A percentile compares a stretch with the other conserved stretches of the same genome.
These are phyloP conservation scores for Tulasnella calospora DNA, from an alignment of 768 basidiomycete species.

Conservation along the genomic window DNA sequence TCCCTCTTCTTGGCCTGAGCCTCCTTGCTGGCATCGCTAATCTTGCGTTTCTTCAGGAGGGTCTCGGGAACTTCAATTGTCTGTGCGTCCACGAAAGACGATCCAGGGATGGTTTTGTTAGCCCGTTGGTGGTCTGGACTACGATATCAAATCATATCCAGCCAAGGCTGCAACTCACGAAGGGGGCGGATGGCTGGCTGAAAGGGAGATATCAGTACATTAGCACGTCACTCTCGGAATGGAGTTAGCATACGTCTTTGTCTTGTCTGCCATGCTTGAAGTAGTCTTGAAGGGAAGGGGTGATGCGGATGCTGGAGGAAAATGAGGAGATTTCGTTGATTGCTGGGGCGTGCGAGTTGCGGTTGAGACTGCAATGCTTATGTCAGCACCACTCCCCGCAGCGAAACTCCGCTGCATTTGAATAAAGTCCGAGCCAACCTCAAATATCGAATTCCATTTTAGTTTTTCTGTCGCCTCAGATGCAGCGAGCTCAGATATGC, in stretches of 20 bases:
- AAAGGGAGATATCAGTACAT: background rate
- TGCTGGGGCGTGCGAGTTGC: background rate
- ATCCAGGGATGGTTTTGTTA: background rate
- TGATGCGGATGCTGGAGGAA: background rate
- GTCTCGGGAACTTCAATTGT: conserved; percentile 98
- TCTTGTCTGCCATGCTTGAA: conserved; percentile 4
- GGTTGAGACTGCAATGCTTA: background rate
- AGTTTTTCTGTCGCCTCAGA: no score
- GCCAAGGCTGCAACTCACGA: conserved; percentile 12
- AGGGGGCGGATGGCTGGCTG: background rate
- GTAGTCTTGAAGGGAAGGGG: background rate
- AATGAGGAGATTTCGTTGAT: background rate
- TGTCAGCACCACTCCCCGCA: background rate
- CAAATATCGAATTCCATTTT: no score
- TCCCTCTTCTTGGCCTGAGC: conserved; percentile 77
- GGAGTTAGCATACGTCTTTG: background rate
- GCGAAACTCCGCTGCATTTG: no score
- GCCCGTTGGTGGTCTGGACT: background rate
- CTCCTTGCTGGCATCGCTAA: conserved; percentile 70
- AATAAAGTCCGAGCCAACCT: no score
- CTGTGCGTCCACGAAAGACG: conserved; percentile 38
- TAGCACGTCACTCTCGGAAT: no score
- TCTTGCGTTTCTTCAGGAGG: conserved; percentile 98
- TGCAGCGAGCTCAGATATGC: no score
- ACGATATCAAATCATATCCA: background rate